Conservation (phyloP, 2,329 filamentous ascomycete species). For the Colletotrichum musicola region DNA sequence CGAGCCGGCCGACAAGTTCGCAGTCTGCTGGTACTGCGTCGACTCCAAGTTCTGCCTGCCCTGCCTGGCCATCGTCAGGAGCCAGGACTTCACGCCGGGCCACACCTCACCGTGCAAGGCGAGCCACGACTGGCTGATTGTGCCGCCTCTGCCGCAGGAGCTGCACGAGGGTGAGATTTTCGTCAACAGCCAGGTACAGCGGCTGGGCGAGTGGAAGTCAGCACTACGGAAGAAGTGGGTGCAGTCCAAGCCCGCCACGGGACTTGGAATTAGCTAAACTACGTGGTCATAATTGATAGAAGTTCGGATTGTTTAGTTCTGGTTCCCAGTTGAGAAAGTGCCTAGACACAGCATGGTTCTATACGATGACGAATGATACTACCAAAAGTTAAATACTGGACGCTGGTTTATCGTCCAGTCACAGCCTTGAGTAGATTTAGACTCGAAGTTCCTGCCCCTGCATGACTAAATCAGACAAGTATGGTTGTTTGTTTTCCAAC, state of each 20-base stretch:
- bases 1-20: conserved; percentile 47
- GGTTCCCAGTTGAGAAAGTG: too few relatives aligned
- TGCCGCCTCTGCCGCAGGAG: conserved; percentile 51
- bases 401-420: too few relatives aligned
- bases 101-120: conserved; percentile 45
- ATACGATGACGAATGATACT: too few relatives aligned
- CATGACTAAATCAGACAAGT: too few relatives aligned
- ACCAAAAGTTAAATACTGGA: too few relatives aligned
- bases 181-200: conserved; percentile 48
- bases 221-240: conserved; percentile 45
- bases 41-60: conserved; percentile 52
- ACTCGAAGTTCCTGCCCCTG: too few relatives aligned
- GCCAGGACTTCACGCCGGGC: conserved; percentile 43
- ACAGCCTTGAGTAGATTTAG: too few relatives aligned
- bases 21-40: conserved; percentile 54
- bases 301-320: too few relatives aligned
- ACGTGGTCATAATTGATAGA: not conserved
- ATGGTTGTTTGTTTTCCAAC: too few relatives aligned
- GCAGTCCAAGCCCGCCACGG: conserved; percentile 12
- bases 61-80: conserved; percentile 48
- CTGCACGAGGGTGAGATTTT: conserved; percentile 55
- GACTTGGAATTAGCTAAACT: conserved; percentile 19
- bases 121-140: conserved; percentile 54
- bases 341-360: too few relatives aligned
- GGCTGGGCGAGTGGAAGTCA: conserved; percentile 53